Conservation (phyloP, 1,139 yeast species). For the Zygosaccharomyces pseudobailii region DNA sequence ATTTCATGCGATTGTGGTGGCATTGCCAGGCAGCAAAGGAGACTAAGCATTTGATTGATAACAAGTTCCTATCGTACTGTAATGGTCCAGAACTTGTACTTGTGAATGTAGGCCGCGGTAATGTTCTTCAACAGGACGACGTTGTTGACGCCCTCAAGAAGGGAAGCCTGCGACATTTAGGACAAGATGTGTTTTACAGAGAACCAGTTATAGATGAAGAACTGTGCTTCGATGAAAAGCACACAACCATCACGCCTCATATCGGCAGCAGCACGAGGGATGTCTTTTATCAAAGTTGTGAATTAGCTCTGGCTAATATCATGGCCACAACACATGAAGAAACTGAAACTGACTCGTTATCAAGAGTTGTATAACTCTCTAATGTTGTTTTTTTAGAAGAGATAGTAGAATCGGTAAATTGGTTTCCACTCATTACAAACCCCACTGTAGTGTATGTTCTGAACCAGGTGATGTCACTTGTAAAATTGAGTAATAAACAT, state of each 20-base stretch:
- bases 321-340: conserved; percentile 8
- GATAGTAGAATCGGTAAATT: too few relatives aligned
- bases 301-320: conserved; percentile 23
- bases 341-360: neutral
- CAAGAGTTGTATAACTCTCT: neutral
- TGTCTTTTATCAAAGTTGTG: conserved; percentile 38
- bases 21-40: conserved; percentile 63
- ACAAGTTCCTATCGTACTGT: conserved; percentile 41
- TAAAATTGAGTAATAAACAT: too few relatives aligned
- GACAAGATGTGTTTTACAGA: conserved; percentile 73
- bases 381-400: too few relatives aligned
- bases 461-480: too few relatives aligned
- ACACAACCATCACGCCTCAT: conserved; percentile 67
- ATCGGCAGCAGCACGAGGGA: conserved; percentile 66
- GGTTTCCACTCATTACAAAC: too few relatives aligned
- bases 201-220: conserved; percentile 62
- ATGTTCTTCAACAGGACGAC: conserved; percentile 64
- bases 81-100: conserved; percentile 50
- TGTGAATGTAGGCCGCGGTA: conserved; percentile 78
- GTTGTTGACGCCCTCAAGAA: conserved; percentile 49
- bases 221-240: conserved; percentile 48
- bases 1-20: conserved; percentile 57
- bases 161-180: conserved; percentile 67
- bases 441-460: too few relatives aligned
- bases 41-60: conserved; percentile 54